phyloP scores from a whole-genome alignment of 1,284 basidiomycete species.

The Pisolithus thermaeus region DNA sequence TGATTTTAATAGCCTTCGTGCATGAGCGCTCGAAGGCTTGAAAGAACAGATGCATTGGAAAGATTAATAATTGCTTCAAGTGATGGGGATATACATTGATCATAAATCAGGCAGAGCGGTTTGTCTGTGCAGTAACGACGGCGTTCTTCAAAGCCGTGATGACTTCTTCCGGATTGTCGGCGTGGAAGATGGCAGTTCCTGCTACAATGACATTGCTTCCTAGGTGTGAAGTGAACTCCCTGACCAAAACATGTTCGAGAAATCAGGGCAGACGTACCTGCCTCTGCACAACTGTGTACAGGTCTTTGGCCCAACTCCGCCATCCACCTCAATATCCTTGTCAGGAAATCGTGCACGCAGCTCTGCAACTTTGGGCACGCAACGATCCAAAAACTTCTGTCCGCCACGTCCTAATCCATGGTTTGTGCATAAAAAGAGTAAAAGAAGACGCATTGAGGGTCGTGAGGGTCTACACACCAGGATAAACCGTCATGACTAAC shows the following conservation, averaged over 20 bases:
- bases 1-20: slow-evolving; percentile 16
- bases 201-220: slow-evolving; percentile 98
- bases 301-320: slow-evolving; percentile 94
- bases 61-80: not conserved
- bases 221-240: slow-evolving; percentile 25
- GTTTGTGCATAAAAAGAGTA: not conserved
- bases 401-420: slow-evolving; percentile 71
- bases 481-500: slow-evolving; percentile 96
- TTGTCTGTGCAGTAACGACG: slow-evolving; percentile 66
- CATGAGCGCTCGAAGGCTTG: not conserved
- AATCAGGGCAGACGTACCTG: slow-evolving; percentile 51
- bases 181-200: slow-evolving; percentile 92
- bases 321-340: slow-evolving; percentile 96
- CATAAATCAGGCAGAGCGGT: slow-evolving; percentile 19
- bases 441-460: not conserved
- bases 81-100: not conserved
- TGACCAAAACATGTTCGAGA: not conserved
- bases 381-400: slow-evolving; percentile 94
- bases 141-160: slow-evolving; percentile 69
- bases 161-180: slow-evolving; percentile 72
- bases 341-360: slow-evolving; percentile 87
- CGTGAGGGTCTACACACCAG: slow-evolving; percentile 42
- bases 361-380: slow-evolving; percentile 90
- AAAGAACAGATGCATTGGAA: not conserved
- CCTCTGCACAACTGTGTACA: slow-evolving; percentile 84